Percentiles rank a stretch among this genome's conserved stretches.
Evolutionary conservation across 805 yeast genomes (phyloP).

Genomic region (Starmera pachycereana): DNA sequence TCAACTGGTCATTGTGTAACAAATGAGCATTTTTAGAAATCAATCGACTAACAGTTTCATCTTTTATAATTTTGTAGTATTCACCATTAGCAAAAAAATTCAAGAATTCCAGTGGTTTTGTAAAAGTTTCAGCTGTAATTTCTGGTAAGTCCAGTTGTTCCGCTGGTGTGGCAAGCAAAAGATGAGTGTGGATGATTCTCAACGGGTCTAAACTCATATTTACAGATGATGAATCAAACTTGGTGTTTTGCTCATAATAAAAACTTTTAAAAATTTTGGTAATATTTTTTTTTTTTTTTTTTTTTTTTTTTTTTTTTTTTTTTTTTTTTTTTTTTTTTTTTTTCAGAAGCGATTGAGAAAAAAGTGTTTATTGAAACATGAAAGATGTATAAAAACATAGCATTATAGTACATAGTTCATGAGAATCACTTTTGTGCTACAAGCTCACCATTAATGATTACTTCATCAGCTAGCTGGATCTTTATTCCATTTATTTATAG

Average conservation of each 20-base stretch:
- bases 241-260: no score
- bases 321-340: no score
- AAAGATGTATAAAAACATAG: background rate
- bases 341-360: no score
- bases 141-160: conserved; percentile 5
- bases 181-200: conserved; percentile 5
- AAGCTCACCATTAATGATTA: background rate
- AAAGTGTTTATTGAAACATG: background rate
- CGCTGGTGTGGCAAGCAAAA: conserved; percentile 5
- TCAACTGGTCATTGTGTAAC: background rate
- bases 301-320: no score
- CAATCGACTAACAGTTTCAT: conserved; percentile 1
- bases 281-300: no score
- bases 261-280: no score
- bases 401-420: background rate
- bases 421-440: background rate
- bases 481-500: background rate
- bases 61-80: conserved; percentile 9
- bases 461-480: background rate
- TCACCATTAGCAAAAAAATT: conserved; percentile 13
- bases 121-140: conserved; percentile 7
- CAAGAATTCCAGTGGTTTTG: conserved; percentile 1
- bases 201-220: background rate
- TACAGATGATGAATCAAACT: no score
- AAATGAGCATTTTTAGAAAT: background rate